Percentiles rank a stretch among this genome's conserved stretches.
Conservation (phyloP, 78 protist genomes). For the Dictyostelium firmibasis region DNA sequence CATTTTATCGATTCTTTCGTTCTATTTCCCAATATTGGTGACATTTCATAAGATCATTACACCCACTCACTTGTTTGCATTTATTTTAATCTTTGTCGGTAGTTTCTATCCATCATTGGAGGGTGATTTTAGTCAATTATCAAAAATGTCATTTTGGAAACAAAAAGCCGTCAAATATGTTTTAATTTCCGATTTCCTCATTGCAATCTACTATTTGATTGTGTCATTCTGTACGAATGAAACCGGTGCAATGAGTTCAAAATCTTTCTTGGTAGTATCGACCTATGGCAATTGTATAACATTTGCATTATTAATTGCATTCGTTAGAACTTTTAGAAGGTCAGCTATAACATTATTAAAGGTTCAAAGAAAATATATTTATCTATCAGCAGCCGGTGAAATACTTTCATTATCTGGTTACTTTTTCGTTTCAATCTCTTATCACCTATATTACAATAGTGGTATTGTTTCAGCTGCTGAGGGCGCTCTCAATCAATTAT, state of each 20-base stretch:
- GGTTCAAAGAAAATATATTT: background rate
- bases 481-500: slow-evolving; percentile 65
- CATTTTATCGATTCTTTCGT: slow-evolving; percentile 24
- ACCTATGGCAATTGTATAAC: slow-evolving; percentile 43
- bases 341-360: background rate
- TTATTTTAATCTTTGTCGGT: slow-evolving; percentile 36
- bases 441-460: slow-evolving; percentile 62
- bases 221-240: slow-evolving; percentile 65
- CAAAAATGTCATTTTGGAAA: slow-evolving; percentile 27
- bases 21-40: slow-evolving; percentile 2
- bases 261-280: slow-evolving; percentile 28
- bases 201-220: slow-evolving; percentile 51
- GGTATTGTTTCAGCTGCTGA: slow-evolving; percentile 62
- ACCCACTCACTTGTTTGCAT: slow-evolving; percentile 34
- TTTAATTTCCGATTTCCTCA: slow-evolving; percentile 15
- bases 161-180: slow-evolving; percentile 32
- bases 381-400: slow-evolving; percentile 24
- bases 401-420: slow-evolving; percentile 33
- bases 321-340: background rate
- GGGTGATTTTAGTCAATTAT: slow-evolving; percentile 28
- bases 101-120: slow-evolving; percentile 60
- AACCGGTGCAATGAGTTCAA: slow-evolving; percentile 31
- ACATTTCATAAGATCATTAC: slow-evolving; percentile 53
- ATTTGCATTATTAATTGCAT: slow-evolving; percentile 7
- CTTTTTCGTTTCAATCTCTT: slow-evolving; percentile 62